Base-by-base conservation (phyloP, 495 filamentous ascomycete genomes). In the Trichoderma asperelloides region DNA sequence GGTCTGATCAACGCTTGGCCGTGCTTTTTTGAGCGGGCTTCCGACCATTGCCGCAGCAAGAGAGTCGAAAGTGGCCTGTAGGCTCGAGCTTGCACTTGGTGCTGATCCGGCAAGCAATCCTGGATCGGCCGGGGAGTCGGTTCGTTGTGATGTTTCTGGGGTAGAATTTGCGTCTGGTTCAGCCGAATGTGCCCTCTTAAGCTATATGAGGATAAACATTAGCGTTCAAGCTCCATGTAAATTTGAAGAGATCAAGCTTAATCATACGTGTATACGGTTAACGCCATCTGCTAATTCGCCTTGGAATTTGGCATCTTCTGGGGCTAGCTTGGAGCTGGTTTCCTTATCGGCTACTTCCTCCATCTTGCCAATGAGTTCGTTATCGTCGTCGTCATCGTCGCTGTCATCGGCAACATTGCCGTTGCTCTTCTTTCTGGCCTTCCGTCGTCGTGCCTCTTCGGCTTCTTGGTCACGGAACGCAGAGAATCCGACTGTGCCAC, bases 181-280 rank as follows among this genome's bases (percentile, higher is more conserved):
- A 40, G 87, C 87, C 0, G 95, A 97, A 78, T 97, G 95, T 70
- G 93, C 90, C 67, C 96, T 91, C 85, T 98, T 98, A 43, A 98
- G 86, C 94, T 98, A 74, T 69, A 28, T 60, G 23, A 13, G 23
- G 28, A 23, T 23, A 2, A 2, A 30, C 27, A 41, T 65, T 43
- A 65, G 64, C 41, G 12, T 7, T 18, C 9, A 3, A 13, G 1
- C 23, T 60, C 25, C 12, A 28, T 27, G n/a, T 2, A 27, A 12
- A 2, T 4, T 49, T 33, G 8, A 16, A 11, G 64, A 28, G 43
- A 40, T 27, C 33, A 37, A 37, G 9, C 9, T 37, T 66, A 49
- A 67, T 79, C 90, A 73, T 85, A 96, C 94, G 79, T 91, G 92
- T 71, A 99, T 97, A 74, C 95, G 89, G 64, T 91, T 85, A 28